Conservation (phyloP, 768 basidiomycete genomes). For the Russula sp. region DNA sequence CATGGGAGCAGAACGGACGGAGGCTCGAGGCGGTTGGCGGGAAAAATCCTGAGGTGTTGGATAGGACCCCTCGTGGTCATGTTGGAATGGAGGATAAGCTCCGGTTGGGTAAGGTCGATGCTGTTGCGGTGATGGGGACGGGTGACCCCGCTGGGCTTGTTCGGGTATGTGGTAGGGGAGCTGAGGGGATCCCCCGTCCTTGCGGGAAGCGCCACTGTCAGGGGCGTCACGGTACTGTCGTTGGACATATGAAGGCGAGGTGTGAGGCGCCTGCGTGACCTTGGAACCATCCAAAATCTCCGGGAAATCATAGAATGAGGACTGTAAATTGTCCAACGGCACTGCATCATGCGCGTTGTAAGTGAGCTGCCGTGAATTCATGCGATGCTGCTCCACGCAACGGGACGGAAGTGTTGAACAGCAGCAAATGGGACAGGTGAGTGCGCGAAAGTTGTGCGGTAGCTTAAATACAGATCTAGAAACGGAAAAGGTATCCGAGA, state of each 20-base stretch:
- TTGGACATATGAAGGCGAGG: slow-evolving; percentile 5
- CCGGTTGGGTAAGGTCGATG: slow-evolving; percentile 15
- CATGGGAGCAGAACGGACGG: neutral
- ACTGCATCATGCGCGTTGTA: slow-evolving; percentile 2
- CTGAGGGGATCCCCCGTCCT: slow-evolving; percentile 7
- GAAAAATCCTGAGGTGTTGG: neutral
- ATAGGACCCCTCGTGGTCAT: slow-evolving; percentile 3
- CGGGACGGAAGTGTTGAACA: neutral
- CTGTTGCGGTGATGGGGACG: slow-evolving; percentile 11
- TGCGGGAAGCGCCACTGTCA: slow-evolving; percentile 10
- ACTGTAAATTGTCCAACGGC: slow-evolving; percentile 12
- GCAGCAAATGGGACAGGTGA: slow-evolving; percentile 10
- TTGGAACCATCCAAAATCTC: slow-evolving; percentile 12
- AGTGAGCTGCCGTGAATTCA: slow-evolving; percentile 13
- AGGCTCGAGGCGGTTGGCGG: slow-evolving; percentile 1
- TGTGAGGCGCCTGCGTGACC: slow-evolving; percentile 6
- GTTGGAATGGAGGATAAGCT: slow-evolving; percentile 13
- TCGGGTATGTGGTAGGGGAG: neutral
- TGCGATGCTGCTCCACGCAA: slow-evolving; percentile 16
- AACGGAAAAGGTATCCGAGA: slow-evolving; percentile 22
- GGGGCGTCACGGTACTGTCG: slow-evolving; percentile 7
- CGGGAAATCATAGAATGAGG: slow-evolving; percentile 13
- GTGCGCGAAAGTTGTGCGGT: slow-evolving; percentile 4
- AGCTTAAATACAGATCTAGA: slow-evolving; percentile 26
- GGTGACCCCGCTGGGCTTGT: slow-evolving; percentile 1